Base-by-base conservation (phyloP, 495 filamentous ascomycete genomes). In the Tuber melanosporum region DNA sequence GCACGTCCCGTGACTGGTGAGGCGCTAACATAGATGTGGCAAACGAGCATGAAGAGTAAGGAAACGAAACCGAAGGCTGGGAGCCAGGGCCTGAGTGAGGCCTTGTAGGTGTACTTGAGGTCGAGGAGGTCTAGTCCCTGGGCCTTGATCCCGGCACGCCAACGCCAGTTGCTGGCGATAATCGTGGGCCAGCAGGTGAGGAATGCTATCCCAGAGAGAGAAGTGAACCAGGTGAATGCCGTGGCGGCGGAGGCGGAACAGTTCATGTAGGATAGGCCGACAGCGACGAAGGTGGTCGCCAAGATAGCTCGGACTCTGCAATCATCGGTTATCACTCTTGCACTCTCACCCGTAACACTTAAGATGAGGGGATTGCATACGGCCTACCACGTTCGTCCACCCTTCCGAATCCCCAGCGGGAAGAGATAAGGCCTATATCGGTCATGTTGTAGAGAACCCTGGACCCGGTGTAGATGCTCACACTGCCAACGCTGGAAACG, bases 361-460 rank as follows among this genome's bases (percentile, higher is more conserved):
- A 6, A 7, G 10, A 4, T 12, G 12, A 22, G 45, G 70, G 22
- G 22, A 45, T 73, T 39, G 45, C 74, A 44, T 47, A 78, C 76
- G 78, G 78, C 39, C 78, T 71, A 1, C 78, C 78, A n/a, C 72
- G 76, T 19, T 66, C 71, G 41, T 79, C 78, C 69, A 75, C 76
- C 43, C 70, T 71, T 22, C 74, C 47, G 9, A 80, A 76, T 20
- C 73, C 76, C 78, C 73, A 78, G 42, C 62, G 75, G 41, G 71
- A 43, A 20, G 70, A 44, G 0, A 77, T 32, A 17, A 85, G 81
- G n/a, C 83, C 83, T 15, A 77, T 75, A 36, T 77, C 45, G 19
- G 84, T 79, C 71, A 85, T 79, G 26, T 84, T 84, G 47, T 83
- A 83, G 42, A 85, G 72, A 15, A 83, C 84, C 3, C 84, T 75